phyloP scores from a whole-genome alignment of 768 basidiomycete genomes.

The Tremella fuciformis region DNA sequence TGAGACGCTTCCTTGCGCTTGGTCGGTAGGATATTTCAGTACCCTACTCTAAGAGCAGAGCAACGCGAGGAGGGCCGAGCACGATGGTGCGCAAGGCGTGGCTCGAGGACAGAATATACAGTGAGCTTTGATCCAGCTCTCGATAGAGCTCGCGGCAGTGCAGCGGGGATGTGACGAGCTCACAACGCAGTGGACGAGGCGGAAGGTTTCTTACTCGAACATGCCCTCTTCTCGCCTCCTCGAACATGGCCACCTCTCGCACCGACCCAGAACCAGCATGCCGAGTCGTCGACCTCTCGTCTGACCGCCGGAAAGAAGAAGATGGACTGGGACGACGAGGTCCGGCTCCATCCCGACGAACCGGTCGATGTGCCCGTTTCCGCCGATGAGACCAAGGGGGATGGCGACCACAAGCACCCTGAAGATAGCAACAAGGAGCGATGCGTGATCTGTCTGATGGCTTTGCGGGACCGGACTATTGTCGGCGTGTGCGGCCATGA shows the following conservation, averaged over 20 bases:
- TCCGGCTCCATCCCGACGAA: conserved; percentile 28
- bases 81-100: conserved; percentile 23
- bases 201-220: conserved; percentile 45
- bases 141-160: not conserved
- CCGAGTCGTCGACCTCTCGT: conserved; percentile 8
- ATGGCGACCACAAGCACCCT: conserved; percentile 41
- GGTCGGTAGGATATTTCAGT: too few relatives aligned
- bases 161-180: too few relatives aligned
- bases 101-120: conserved; percentile 27
- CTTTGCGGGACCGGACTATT: conserved; percentile 71
- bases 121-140: conserved; percentile 12
- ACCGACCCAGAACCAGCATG: conserved; percentile 7
- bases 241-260: conserved; percentile 42
- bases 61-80: not conserved
- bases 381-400: conserved; percentile 4
- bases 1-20: too few relatives aligned
- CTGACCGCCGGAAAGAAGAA: conserved; percentile 26
- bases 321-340: conserved; percentile 46
- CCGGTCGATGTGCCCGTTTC: conserved; percentile 16
- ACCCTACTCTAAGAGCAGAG: too few relatives aligned
- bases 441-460: conserved; percentile 84
- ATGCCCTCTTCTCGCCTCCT: conserved; percentile 41
- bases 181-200: conserved; percentile 40
- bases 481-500: conserved; percentile 84
- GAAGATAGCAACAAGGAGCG: conserved; percentile 57